These are phyloP conservation scores for Aspergillus pseudonomiae DNA, from an alignment of 2,329 filamentous ascomycete genomes.

Conservation along the genomic window DNA sequence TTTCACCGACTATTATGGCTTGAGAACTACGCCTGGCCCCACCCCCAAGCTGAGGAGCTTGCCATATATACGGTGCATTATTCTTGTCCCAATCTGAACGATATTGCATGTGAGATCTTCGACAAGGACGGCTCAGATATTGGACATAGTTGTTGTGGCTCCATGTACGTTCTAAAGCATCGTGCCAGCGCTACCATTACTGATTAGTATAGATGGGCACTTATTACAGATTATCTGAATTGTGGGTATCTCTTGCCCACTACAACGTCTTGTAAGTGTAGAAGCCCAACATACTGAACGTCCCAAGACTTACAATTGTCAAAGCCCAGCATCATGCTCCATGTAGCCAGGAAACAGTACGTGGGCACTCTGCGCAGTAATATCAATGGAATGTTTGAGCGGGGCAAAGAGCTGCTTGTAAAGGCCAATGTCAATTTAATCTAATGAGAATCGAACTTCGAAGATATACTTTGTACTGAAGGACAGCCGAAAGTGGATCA, in stretches of 20 bases:
- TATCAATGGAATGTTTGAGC: neutral
- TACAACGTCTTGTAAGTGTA: neutral
- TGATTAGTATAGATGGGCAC: neutral
- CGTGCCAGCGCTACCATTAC: neutral
- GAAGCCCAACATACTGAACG: neutral
- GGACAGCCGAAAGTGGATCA: neutral
- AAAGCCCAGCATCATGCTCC: neutral
- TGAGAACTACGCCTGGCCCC: neutral
- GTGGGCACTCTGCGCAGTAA: neutral
- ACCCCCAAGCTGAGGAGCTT: neutral
- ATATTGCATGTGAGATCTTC: neutral
- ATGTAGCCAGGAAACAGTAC: neutral
- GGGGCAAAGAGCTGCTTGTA: neutral
- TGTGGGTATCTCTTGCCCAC: neutral
- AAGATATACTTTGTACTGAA: neutral
- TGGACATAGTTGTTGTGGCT: neutral
- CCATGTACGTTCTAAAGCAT: neutral
- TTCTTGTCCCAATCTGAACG: neutral
- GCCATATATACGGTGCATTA: neutral
- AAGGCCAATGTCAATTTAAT: neutral
- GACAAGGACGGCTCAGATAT: neutral
- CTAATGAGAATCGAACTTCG: neutral
- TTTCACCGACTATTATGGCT: neutral
- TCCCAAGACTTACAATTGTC: neutral
- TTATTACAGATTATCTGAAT: neutral